These are phyloP conservation scores for Andrographis paniculata DNA, from an alignment of 305 asterid genomes.

Conservation along the genomic window DNA sequence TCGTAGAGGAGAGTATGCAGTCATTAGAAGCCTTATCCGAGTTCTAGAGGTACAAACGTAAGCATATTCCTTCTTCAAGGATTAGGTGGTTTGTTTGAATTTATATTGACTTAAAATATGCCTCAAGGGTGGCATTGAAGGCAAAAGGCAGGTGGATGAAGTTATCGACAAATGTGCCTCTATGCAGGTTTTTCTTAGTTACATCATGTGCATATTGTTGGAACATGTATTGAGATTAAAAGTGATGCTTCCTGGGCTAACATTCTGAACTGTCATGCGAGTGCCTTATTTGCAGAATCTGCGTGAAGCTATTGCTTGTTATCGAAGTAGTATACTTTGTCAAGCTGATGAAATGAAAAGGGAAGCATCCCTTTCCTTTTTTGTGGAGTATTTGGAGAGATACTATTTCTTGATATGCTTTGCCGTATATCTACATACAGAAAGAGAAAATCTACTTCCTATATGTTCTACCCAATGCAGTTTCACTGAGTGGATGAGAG, in stretches of 20 bases:
- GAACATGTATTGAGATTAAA: slow-evolving; percentile 16
- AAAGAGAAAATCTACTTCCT: slow-evolving; percentile 61
- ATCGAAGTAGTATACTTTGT: slow-evolving; percentile 84
- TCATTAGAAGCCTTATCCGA: slow-evolving; percentile 92
- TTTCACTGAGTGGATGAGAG: slow-evolving; percentile 97
- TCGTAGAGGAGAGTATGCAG: slow-evolving; percentile 91
- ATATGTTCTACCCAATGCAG: slow-evolving; percentile 53
- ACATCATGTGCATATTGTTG: slow-evolving; percentile 16
- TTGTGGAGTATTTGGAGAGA: slow-evolving; percentile 98
- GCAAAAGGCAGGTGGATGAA: slow-evolving; percentile 93
- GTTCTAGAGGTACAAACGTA: slow-evolving; percentile 73
- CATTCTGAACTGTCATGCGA: slow-evolving; percentile 15
- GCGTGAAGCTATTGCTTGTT: slow-evolving; percentile 92
- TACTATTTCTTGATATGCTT: slow-evolving; percentile 96
- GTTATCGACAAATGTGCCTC: slow-evolving; percentile 96
- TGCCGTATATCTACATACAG: slow-evolving; percentile 89
- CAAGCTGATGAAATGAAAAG: slow-evolving; percentile 98
- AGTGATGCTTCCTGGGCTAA: slow-evolving; percentile 12
- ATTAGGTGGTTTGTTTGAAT: slow-evolving; percentile 23
- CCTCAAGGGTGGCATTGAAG: slow-evolving; percentile 96
- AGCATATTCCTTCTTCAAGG: slow-evolving; percentile 21
- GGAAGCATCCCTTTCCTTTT: slow-evolving; percentile 96
- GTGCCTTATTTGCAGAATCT: slow-evolving; percentile 55
- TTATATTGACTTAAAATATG: slow-evolving; percentile 37
- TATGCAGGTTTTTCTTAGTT: slow-evolving; percentile 66